Conservation (phyloP, 2,329 filamentous ascomycete genomes). For the Phaeophleospora eucalypticola region DNA sequence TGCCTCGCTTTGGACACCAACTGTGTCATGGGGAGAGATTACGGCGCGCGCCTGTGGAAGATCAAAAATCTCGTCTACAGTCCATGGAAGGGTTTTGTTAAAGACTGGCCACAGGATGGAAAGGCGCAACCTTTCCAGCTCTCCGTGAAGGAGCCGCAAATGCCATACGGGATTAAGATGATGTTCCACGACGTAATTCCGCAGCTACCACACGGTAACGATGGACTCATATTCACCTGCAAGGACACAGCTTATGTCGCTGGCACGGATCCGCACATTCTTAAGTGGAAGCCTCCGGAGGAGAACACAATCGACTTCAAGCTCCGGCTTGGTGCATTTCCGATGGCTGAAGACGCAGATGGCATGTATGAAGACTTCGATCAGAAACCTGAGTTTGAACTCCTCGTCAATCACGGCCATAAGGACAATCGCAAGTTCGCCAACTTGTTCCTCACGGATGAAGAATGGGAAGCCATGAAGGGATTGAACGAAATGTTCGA, state of each 20-base stretch:
- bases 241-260: conserved; percentile 78
- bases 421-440: conserved; percentile 59
- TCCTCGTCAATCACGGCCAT: conserved; percentile 65
- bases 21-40: conserved; percentile 69
- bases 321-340: conserved; percentile 69
- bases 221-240: conserved; percentile 97
- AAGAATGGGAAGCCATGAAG: conserved; percentile 84
- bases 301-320: conserved; percentile 96
- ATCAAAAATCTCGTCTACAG: conserved; percentile 51
- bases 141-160: conserved; percentile 83
- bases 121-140: conserved; percentile 72
- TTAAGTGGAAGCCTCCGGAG: conserved; percentile 95
- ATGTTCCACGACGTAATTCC: conserved; percentile 89
- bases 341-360: conserved; percentile 63
- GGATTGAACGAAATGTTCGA: conserved; percentile 69
- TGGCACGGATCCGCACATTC: conserved; percentile 86
- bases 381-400: conserved; percentile 65
- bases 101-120: conserved; percentile 64
- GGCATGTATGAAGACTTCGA: conserved; percentile 73
- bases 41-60: conserved; percentile 86
- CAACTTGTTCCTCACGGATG: conserved; percentile 63
- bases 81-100: conserved; percentile 40
- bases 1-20: conserved; percentile 77
- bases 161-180: conserved; percentile 82
- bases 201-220: conserved; percentile 83